phyloP scores from a whole-genome alignment of 345 rosid genomes.

The Syzygium oleosum region DNA sequence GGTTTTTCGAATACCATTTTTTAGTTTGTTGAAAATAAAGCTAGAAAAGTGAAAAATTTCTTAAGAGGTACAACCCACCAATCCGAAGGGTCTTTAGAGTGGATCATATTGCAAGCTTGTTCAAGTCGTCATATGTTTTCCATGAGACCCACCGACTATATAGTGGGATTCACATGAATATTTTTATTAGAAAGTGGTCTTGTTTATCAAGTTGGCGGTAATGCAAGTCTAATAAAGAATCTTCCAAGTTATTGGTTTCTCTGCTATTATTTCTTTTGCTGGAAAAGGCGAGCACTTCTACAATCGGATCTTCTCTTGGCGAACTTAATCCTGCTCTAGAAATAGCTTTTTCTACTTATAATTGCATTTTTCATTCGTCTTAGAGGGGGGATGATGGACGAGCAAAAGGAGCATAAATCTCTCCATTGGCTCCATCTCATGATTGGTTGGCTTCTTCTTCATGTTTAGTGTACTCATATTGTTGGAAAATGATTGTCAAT shows the following conservation, averaged over 20 bases:
- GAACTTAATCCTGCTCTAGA: neutral
- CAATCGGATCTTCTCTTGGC: neutral
- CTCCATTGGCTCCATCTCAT: neutral
- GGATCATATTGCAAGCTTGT: neutral
- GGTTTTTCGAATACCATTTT: no score
- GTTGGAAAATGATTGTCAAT: neutral
- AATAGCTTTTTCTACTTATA: neutral
- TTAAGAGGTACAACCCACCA: neutral
- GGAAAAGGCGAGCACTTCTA: neutral
- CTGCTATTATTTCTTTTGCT: neutral
- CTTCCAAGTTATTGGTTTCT: neutral
- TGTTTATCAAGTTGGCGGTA: neutral
- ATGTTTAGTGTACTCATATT: neutral
- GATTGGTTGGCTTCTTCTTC: neutral
- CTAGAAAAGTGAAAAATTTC: neutral
- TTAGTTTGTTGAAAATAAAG: no score
- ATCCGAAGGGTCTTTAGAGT: neutral
- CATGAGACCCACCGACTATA: neutral
- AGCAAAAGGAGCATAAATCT: neutral
- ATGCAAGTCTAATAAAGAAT: neutral
- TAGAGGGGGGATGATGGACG: neutral
- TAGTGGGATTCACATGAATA: neutral
- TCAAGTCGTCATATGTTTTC: neutral
- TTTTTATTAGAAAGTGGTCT: neutral
- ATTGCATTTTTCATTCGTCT: neutral